Evolutionary conservation across 352 stramenopile species (phyloP), one percentile per base, ranked within the genome.

Genomic region (Phytopythium vexans): DNA sequence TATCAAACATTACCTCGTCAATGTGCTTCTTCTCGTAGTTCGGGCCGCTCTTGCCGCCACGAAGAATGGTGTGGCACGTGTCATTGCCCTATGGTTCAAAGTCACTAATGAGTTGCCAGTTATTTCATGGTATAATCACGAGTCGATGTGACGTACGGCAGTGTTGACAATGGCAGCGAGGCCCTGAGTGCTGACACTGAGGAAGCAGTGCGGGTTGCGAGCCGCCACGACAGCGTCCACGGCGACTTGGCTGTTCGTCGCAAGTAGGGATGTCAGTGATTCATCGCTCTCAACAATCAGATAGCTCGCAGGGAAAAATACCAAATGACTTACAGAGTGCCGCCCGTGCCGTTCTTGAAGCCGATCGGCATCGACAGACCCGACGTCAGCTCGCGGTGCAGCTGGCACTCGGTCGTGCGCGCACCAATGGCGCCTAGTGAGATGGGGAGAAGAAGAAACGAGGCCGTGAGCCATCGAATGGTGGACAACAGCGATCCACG

Each of bases 331-430:
- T 71, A 76, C 67, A 96, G 60, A 27, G 85, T 86, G 45, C 87
- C 87, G 41, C 87, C 82, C 49, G 87, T 95, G 68, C 86, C 87
- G 63, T 96, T 96, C 71, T 96, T 96, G 69, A 96, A 96, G 58
- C 87, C 87, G n/a, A 96, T 89, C 10, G 87, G 86, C 84, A 94
- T 95, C 35, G 84, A 95, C 4, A 96, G 67, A 43, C 87, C 87
- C 33, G 84, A 95, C 54, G 86, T 93, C 49, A 96, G 82, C 60
- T 96, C 87, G 40, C 87, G 86, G 64, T 96, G 87, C 48, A 96
- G 59, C 62, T 96, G 87, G 54, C 82, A 94, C 70, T 96, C 87
- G 58, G 87, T 96, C 32, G 87, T 96, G 48, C 87, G 80, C 7
- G 87, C 87, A n/a, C 87, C 87, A n/a, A 96, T 96, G 32, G 85